phyloP scores from a whole-genome alignment of 768 basidiomycete genomes.

The Russula sp. region DNA sequence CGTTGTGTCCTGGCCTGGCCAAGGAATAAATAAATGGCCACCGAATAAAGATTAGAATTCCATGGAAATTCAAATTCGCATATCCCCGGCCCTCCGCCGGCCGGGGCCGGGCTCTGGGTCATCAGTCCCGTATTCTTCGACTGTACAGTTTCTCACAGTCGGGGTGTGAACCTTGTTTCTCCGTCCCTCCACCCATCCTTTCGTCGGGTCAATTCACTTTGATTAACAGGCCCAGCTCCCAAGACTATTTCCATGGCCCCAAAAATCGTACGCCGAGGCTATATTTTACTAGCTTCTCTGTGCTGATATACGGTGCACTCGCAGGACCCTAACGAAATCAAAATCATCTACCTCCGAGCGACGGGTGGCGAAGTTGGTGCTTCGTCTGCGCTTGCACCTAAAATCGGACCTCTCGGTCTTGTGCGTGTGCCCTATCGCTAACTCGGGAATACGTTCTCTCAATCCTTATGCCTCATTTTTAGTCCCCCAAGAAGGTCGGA shows the following conservation, averaged over 20 bases:
- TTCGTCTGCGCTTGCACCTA: slow-evolving; percentile 95
- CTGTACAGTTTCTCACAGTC: slow-evolving; percentile 14
- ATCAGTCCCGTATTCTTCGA: neutral
- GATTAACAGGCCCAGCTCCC: slow-evolving; percentile 27
- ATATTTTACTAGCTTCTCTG: neutral
- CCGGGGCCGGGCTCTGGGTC: neutral
- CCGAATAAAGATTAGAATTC: neutral
- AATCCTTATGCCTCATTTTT: neutral
- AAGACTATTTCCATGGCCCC: slow-evolving; percentile 51
- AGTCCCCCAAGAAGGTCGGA: slow-evolving; percentile 99
- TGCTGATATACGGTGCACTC: neutral
- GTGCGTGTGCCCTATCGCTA: slow-evolving; percentile 41
- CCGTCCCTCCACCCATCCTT: neutral
- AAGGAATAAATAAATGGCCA: too few relatives aligned
- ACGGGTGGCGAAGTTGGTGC: slow-evolving; percentile 99
- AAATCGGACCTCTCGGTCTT: slow-evolving; percentile 99
- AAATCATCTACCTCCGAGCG: slow-evolving; percentile 97
- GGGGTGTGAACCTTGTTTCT: slow-evolving; percentile 8
- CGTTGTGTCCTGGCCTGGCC: too few relatives aligned
- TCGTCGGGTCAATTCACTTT: slow-evolving; percentile 22
- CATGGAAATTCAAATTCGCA: neutral
- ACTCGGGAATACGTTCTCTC: slow-evolving; percentile 4
- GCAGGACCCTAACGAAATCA: slow-evolving; percentile 97
- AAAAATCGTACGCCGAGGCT: slow-evolving; percentile 51
- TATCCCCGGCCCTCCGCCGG: neutral